Base-by-base conservation (phyloP, 176 grass and related monocot species). In the Tillandsia leiboldiana region DNA sequence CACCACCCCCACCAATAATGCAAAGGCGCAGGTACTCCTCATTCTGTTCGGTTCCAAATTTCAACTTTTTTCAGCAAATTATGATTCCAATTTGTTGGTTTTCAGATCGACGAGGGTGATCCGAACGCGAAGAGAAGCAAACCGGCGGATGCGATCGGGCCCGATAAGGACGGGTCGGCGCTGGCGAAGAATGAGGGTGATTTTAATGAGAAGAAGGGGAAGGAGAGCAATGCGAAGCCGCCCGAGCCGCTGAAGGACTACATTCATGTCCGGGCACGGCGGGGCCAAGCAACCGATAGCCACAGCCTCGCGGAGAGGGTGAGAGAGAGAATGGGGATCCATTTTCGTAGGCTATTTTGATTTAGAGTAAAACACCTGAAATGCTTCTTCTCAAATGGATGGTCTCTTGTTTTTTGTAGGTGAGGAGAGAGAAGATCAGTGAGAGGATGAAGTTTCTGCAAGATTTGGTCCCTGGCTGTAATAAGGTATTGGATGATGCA, bases 221-320 rank as follows among this genome's bases (percentile, higher is more conserved):
- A 72, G 61, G 69, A 72, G 51, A 53, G 48, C 26, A 63, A 66
- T 53, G 18, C 1, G 24, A 48, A 12, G 20, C 58, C n/a, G 13
- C 9, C 78, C 2, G 80, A 84, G 64, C 71, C 84, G 1, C 63
- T 20, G 20, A 91, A 84, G 71, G 88, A 79, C 50, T 91, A 87
- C 68, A 87, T 87, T 81, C 88, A 91, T 61, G 88, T 91, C 17
- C 68, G 88, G 72, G 88, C 88, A 14, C 71, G 88, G 69, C 61
- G 84, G 63, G 88, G 88, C 12, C 88, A 91, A 67, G 88, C 88
- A 48, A 91, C 88, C 20, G 88, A 91, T 70, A 86, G 83, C 59
- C 88, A 91, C 67, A 91, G 88, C 71, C 83, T 91, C 33, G 88
- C 88, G 11, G 88, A 91, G 74, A 75, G 88, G 74, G 88, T 91